A percentile compares a stretch with the other conserved stretches of the same genome.
These are phyloP conservation scores for Colletotrichum brevisporum DNA, from an alignment of 2,329 filamentous ascomycete genomes.

Conservation along the genomic window DNA sequence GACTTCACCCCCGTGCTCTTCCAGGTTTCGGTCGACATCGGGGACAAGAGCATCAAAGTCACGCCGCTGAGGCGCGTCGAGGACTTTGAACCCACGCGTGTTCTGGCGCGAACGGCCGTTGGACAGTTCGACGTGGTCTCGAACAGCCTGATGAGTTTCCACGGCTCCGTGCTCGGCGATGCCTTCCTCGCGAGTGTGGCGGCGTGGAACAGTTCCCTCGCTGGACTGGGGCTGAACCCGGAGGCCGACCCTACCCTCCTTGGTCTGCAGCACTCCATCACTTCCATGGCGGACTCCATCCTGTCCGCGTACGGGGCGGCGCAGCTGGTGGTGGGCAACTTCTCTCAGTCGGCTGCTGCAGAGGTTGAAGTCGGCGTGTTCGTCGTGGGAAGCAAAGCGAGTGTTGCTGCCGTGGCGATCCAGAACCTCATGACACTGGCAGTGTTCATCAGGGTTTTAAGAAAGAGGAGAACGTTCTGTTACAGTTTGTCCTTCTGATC, in stretches of 20 bases:
- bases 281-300: slow-evolving; percentile 43
- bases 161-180: slow-evolving; percentile 52
- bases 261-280: slow-evolving; percentile 41
- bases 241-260: slow-evolving; percentile 26
- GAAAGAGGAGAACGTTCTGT: no score
- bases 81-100: slow-evolving; percentile 47
- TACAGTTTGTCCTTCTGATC: no score
- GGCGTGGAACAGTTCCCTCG: slow-evolving; percentile 30
- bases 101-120: slow-evolving; percentile 47
- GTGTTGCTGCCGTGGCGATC: slow-evolving; percentile 7
- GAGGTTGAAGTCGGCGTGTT: slow-evolving; percentile 41
- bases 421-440: no score
- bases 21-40: slow-evolving; percentile 48
- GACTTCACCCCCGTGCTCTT: slow-evolving; percentile 47
- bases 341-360: slow-evolving; percentile 12
- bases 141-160: slow-evolving; percentile 54
- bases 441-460: no score
- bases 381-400: slow-evolving; percentile 23
- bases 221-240: slow-evolving; percentile 4
- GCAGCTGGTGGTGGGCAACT: slow-evolving; percentile 50
- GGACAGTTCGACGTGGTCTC: slow-evolving; percentile 53
- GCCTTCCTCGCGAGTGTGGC: slow-evolving; percentile 51
- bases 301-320: slow-evolving; percentile 50
- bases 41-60: slow-evolving; percentile 48
- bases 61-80: slow-evolving; percentile 37